These are phyloP conservation scores for Stygiomarasmius scandens DNA, from an alignment of 1,284 basidiomycete genomes.

Conservation along the genomic window DNA sequence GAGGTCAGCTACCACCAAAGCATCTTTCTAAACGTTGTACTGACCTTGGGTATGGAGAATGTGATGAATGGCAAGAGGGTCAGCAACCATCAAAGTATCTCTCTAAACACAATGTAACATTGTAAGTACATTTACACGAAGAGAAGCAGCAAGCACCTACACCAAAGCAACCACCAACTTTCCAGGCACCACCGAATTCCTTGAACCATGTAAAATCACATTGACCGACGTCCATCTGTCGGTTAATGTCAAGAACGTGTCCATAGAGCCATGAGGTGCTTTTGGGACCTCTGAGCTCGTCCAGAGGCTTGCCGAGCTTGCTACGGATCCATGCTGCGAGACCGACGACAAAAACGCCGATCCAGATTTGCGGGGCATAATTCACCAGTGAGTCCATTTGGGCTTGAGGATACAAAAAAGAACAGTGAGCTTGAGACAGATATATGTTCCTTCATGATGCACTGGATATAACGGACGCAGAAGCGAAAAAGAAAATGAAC, in stretches of 20 bases:
- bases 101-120: not conserved
- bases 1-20: slow-evolving; percentile 6
- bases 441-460: too few species aligned
- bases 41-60: too few species aligned
- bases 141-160: slow-evolving; percentile 19
- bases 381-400: not conserved
- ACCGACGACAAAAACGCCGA: not conserved
- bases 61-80: too few species aligned
- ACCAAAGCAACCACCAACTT: slow-evolving; percentile 24
- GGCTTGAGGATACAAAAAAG: not conserved
- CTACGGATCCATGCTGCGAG: not conserved
- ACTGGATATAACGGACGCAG: too few species aligned
- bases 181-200: slow-evolving; percentile 31
- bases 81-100: slow-evolving; percentile 8
- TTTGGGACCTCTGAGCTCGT: not conserved
- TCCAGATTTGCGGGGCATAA: not conserved
- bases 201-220: slow-evolving; percentile 26
- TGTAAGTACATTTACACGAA: not conserved
- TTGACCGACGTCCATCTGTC: slow-evolving; percentile 30
- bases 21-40: slow-evolving; percentile 1
- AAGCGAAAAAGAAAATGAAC: too few species aligned
- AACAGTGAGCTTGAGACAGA: not conserved
- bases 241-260: slow-evolving; percentile 18
- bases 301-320: not conserved
- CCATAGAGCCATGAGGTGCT: slow-evolving; percentile 11